A percentile compares a stretch with the other conserved stretches of the same genome.
Evolutionary conservation across 306 rosid species (phyloP).

Genomic region (Cucurbita moschata): DNA sequence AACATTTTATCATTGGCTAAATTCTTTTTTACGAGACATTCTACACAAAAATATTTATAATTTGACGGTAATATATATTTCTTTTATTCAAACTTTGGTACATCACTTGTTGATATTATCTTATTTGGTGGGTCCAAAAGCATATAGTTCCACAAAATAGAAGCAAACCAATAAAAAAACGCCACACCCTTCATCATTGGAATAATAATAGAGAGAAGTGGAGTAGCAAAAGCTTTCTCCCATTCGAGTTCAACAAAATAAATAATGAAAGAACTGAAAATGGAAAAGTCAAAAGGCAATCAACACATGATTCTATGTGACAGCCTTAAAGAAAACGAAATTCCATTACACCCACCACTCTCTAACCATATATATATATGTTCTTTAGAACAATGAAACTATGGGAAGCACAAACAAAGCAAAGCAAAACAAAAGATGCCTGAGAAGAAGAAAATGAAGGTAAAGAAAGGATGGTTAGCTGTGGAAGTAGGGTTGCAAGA

Average conservation of each 20-base stretch:
- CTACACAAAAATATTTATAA: no score
- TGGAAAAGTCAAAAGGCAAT: neutral
- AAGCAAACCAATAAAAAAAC: neutral
- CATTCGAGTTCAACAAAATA: neutral
- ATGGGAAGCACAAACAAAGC: neutral
- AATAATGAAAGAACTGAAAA: neutral
- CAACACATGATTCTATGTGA: neutral
- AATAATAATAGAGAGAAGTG: neutral
- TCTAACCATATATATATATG: neutral
- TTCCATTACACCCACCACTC: neutral
- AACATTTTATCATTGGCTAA: no score
- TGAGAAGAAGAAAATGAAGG: conserved; percentile 52
- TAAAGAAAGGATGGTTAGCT: conserved; percentile 55
- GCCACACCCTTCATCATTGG: neutral
- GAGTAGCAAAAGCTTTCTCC: neutral
- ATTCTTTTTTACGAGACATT: no score
- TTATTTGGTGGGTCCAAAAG: no score
- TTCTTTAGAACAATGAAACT: neutral
- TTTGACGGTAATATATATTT: no score
- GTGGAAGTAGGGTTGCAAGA: conserved; percentile 56
- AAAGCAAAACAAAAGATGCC: neutral
- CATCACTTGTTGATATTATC: no score
- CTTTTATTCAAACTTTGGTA: no score
- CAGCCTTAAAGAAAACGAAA: neutral
- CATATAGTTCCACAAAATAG: no score